A percentile compares a stretch with the other conserved stretches of the same genome.
Evolutionary conservation across 2,329 filamentous ascomycete species (phyloP).

Genomic region (Colletotrichum sp.): DNA sequence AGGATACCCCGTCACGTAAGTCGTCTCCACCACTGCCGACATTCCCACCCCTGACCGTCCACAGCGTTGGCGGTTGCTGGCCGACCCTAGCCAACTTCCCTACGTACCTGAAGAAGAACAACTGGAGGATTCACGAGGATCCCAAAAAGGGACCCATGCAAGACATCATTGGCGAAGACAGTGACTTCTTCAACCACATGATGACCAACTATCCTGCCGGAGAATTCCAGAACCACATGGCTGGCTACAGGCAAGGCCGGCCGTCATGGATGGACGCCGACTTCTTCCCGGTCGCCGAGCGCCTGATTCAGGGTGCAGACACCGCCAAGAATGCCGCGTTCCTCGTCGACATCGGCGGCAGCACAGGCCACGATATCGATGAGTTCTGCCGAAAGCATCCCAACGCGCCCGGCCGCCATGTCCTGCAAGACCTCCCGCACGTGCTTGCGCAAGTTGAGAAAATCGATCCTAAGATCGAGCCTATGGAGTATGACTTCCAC

Average conservation of each 20-base stretch:
- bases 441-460: constrained; percentile 27
- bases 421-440: constrained; percentile 29
- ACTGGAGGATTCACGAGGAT: neutral
- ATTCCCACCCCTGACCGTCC: neutral
- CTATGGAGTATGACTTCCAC: constrained; percentile 32
- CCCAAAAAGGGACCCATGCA: neutral
- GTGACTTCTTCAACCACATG: constrained; percentile 11
- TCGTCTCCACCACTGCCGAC: neutral
- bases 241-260: neutral
- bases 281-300: constrained; percentile 27
- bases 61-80: constrained; percentile 4
- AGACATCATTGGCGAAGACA: neutral
- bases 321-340: neutral
- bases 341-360: constrained; percentile 29
- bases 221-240: constrained; percentile 8
- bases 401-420: constrained; percentile 22
- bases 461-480: constrained; percentile 21
- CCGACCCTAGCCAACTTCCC: constrained; percentile 7
- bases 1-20: constrained; percentile 31
- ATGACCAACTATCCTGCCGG: neutral
- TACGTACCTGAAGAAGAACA: neutral
- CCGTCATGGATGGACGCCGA: constrained; percentile 11
- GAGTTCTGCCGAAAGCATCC: constrained; percentile 25
- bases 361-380: constrained; percentile 28
- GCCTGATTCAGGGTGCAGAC: constrained; percentile 27